These are phyloP conservation scores for Neonectria punicea DNA, from an alignment of 2,329 filamentous ascomycete species.

Conservation along the genomic window DNA sequence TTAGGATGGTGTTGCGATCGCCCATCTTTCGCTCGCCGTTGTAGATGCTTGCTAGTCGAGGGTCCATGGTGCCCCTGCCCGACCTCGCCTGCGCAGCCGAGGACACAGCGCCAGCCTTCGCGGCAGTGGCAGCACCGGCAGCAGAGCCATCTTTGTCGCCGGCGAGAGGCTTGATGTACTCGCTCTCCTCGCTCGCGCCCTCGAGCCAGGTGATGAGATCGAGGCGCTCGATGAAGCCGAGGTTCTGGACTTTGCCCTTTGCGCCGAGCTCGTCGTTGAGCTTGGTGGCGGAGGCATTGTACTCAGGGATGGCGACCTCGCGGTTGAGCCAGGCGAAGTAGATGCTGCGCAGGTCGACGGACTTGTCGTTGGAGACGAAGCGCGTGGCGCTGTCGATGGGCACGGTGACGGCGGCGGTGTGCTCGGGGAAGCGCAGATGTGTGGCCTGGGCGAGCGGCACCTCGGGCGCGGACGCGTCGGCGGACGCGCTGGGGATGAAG, in stretches of 20 bases:
- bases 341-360: conserved; percentile 90
- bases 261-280: conserved; percentile 82
- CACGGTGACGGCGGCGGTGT: conserved; percentile 67
- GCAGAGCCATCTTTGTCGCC: conserved; percentile 65
- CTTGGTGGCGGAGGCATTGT: conserved; percentile 84
- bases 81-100: conserved; percentile 60
- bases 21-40: conserved; percentile 91
- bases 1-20: conserved; percentile 87
- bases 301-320: conserved; percentile 88
- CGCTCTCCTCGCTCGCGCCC: conserved; percentile 88
- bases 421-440: conserved; percentile 77
- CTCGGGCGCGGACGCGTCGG: conserved; percentile 70
- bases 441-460: conserved; percentile 79
- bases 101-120: conserved; percentile 53
- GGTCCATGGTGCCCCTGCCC: conserved; percentile 77
- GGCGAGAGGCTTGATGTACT: conserved; percentile 88
- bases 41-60: conserved; percentile 87
- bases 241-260: conserved; percentile 80
- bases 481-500: conserved; percentile 78
- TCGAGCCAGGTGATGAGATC: conserved; percentile 95
- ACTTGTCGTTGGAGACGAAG: conserved; percentile 80
- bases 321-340: conserved; percentile 97
- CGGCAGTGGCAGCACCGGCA: conserved; percentile 51
- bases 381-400: conserved; percentile 81
- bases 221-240: conserved; percentile 90